These are phyloP conservation scores for Fraxinus paxiana DNA, from an alignment of 305 asterid species.

Conservation along the genomic window DNA sequence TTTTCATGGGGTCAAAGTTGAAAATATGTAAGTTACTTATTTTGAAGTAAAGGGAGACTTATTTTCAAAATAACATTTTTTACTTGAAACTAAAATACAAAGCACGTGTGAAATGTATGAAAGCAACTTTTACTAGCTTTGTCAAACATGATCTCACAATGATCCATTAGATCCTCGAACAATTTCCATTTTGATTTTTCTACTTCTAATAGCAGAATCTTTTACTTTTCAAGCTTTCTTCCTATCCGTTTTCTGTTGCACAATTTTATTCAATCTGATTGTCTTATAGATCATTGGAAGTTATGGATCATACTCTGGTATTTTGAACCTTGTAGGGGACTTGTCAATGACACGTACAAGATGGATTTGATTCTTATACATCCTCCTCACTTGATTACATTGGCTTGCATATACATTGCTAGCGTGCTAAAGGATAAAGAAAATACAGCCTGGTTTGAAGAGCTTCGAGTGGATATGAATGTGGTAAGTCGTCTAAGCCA, in stretches of 20 bases:
- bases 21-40: background rate
- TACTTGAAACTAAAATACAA: background rate
- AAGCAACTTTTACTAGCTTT: background rate
- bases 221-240: background rate
- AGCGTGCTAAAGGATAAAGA: constrained; percentile 85
- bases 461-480: constrained; percentile 92
- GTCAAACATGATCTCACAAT: background rate
- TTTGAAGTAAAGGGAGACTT: background rate
- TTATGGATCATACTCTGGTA: background rate
- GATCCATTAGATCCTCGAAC: background rate
- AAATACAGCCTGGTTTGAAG: constrained; percentile 95
- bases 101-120: background rate
- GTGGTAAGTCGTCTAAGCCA: constrained; percentile 43
- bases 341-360: constrained; percentile 85
- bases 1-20: background rate
- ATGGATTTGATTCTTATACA: constrained; percentile 86
- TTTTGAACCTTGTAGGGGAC: constrained; percentile 56
- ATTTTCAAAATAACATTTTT: background rate
- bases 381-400: constrained; percentile 85
- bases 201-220: background rate
- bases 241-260: background rate
- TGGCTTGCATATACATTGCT: constrained; percentile 83
- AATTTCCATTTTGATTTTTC: background rate
- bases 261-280: background rate
- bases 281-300: background rate